phyloP scores from a whole-genome alignment of 495 filamentous ascomycete genomes.

The Podospora bellae-mahoneyi region DNA sequence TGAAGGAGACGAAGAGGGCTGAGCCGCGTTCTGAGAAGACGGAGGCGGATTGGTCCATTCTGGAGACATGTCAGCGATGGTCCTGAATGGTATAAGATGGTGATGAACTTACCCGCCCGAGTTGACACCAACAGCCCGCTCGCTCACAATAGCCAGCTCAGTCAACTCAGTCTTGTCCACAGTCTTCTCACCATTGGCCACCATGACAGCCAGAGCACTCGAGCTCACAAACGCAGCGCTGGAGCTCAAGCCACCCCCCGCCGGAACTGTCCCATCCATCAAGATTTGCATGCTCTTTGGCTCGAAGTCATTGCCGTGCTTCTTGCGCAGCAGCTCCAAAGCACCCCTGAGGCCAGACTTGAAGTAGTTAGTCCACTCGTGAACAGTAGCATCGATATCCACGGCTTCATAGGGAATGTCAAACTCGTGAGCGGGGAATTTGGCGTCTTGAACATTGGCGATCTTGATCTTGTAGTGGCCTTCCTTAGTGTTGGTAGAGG shows the following conservation, averaged over 20 bases:
- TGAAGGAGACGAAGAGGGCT: conserved; percentile 87
- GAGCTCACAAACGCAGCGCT: conserved; percentile 93
- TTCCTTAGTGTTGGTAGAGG: conserved; percentile 24
- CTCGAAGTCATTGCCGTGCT: conserved; percentile 54
- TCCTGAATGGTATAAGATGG: not conserved
- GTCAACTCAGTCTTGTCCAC: conserved; percentile 87
- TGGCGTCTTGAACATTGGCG: conserved; percentile 71
- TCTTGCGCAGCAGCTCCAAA: conserved; percentile 70
- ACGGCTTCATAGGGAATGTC: conserved; percentile 62
- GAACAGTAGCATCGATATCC: conserved; percentile 75
- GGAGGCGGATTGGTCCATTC: conserved; percentile 97
- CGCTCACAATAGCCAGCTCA: conserved; percentile 88
- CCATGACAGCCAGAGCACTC: conserved; percentile 82
- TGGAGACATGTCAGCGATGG: conserved; percentile 23
- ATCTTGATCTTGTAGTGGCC: conserved; percentile 52
- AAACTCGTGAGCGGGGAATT: conserved; percentile 76
- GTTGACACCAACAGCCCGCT: conserved; percentile 92
- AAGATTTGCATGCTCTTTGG: conserved; percentile 82
- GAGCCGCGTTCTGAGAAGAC: conserved; percentile 84
- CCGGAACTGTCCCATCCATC: conserved; percentile 87
- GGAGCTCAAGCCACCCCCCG: conserved; percentile 86
- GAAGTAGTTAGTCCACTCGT: conserved; percentile 99
- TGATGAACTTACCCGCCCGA: conserved; percentile 70
- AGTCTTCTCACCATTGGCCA: conserved; percentile 72
- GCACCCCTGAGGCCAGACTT: conserved; percentile 84